Evolutionary conservation across 106 monocot genomes (phyloP).

Genomic region (Dendrobium huoshanense): DNA sequence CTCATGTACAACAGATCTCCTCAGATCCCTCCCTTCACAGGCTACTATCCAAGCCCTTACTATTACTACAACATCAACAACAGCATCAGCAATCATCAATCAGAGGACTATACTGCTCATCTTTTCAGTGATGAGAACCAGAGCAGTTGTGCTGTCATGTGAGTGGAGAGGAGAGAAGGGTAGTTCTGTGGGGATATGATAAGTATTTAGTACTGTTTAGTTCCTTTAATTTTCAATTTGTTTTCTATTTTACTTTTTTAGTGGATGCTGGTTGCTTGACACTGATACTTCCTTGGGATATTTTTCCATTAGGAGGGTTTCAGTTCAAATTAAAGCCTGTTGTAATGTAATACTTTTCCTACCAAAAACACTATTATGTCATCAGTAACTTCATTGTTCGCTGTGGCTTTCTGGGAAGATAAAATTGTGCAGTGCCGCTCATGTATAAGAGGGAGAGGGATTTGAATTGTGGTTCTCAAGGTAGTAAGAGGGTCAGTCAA

Average conservation of each 20-base stretch:
- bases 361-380: no score
- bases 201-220: background rate
- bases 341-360: no score
- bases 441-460: no score
- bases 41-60: constrained; percentile 20
- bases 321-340: no score
- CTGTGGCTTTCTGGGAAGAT: no score
- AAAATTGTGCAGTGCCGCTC: no score
- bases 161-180: background rate
- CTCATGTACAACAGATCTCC: constrained; percentile 44
- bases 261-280: background rate
- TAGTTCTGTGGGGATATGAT: background rate
- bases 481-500: no score
- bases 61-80: background rate
- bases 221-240: background rate
- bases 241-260: background rate
- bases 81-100: background rate
- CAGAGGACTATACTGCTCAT: constrained; percentile 23
- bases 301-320: no score
- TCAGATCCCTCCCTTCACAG: constrained; percentile 45
- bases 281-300: background rate
- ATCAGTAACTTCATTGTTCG: no score
- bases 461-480: no score
- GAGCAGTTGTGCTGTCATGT: constrained; percentile 57
- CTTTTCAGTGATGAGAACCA: constrained; percentile 62